Evolutionary conservation across 2,329 filamentous ascomycete genomes (phyloP).

Genomic region (Pseudogymnoascus sp.): DNA sequence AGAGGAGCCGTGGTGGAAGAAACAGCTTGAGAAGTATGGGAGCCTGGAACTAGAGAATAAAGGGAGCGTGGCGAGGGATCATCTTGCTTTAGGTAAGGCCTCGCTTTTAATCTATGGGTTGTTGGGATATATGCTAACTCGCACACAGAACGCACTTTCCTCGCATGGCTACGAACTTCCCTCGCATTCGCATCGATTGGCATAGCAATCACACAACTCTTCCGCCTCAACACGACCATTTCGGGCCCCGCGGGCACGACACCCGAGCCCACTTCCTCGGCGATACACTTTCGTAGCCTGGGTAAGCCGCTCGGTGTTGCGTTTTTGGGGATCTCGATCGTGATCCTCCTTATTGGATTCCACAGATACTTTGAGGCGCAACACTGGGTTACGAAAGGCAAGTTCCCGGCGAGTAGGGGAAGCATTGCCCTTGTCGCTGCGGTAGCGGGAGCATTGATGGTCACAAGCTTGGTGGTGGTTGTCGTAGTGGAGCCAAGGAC

Average conservation of each 20-base stretch:
- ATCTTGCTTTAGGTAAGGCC: conserved; percentile 62
- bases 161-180: conserved; percentile 77
- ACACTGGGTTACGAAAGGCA: conserved; percentile 69
- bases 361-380: conserved; percentile 71
- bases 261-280: conserved; percentile 17
- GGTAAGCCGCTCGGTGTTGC: conserved; percentile 69
- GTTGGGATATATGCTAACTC: conserved; percentile 1
- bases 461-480: conserved; percentile 50
- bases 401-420: conserved; percentile 70
- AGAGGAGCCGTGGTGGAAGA: conserved; percentile 43
- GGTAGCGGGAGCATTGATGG: conserved; percentile 55
- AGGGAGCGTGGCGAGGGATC: conserved; percentile 73
- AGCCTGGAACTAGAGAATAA: conserved; percentile 73
- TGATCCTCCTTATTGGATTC: conserved; percentile 68
- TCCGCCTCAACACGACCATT: conserved; percentile 67
- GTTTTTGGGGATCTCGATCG: conserved; percentile 66
- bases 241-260: conserved; percentile 18
- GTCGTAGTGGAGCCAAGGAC: conserved; percentile 40
- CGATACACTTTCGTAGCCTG: conserved; percentile 41
- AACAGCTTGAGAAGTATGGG: conserved; percentile 37
- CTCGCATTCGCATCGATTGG: conserved; percentile 75
- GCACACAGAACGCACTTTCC: conserved; percentile 64
- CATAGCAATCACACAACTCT: conserved; percentile 75
- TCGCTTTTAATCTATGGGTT: not conserved
- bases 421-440: conserved; percentile 62